Conservation (phyloP, 352 stramenopile species). For the Thraustotheca clavata region DNA sequence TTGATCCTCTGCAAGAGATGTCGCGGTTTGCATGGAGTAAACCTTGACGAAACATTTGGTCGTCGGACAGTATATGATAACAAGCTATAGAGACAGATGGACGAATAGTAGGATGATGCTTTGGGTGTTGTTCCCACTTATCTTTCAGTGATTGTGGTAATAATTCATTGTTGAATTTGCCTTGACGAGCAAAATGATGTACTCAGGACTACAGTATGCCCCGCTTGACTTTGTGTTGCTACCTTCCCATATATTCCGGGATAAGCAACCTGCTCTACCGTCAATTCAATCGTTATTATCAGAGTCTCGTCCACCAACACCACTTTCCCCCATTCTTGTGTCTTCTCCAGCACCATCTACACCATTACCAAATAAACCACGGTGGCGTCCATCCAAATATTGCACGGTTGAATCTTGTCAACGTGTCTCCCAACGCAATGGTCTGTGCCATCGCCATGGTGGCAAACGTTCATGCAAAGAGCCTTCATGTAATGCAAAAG, state of each 20-base stretch:
- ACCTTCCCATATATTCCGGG: neutral
- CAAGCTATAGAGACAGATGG: too few relatives aligned
- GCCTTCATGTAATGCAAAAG: conserved; percentile 61
- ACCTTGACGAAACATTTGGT: too few relatives aligned
- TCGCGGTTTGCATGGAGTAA: too few relatives aligned
- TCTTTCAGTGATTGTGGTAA: neutral
- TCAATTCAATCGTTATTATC: neutral
- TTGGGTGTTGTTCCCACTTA: neutral
- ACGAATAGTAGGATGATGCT: conserved; percentile 1
- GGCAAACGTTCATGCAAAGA: conserved; percentile 79
- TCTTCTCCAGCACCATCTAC: neutral
- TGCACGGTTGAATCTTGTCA: conserved; percentile 76
- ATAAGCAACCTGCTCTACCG: neutral
- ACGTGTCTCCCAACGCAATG: conserved; percentile 76
- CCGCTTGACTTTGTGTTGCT: neutral
- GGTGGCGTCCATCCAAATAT: conserved; percentile 78
- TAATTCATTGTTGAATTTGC: neutral
- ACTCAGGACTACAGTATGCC: neutral
- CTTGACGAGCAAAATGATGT: neutral
- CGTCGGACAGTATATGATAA: too few relatives aligned
- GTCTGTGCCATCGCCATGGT: conserved; percentile 72
- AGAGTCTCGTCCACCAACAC: neutral
- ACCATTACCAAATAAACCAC: conserved; percentile 3
- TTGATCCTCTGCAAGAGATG: too few relatives aligned
- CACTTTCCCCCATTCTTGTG: too few relatives aligned